These are phyloP conservation scores for Nigrospora osmanthi DNA, from an alignment of 2,329 filamentous ascomycete species.

Conservation along the genomic window DNA sequence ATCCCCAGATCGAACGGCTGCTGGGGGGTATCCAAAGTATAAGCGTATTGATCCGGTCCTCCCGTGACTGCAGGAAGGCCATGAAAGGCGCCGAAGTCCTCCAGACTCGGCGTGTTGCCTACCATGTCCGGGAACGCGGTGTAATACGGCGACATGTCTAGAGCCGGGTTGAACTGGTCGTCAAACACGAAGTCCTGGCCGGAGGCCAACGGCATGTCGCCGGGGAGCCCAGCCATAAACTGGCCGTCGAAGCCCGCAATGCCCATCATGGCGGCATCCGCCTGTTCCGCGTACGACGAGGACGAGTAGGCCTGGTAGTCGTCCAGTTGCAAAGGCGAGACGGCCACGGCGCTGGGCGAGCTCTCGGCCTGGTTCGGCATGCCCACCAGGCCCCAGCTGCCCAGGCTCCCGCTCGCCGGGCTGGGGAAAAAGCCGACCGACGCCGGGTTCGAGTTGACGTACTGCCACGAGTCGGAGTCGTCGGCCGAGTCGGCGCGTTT, in stretches of 20 bases:
- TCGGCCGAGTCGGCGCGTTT: constrained; percentile 19
- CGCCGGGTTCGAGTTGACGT: constrained; percentile 21
- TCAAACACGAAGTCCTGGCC: constrained; percentile 31
- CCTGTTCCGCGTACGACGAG: constrained; percentile 22
- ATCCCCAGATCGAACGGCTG: constrained; percentile 27
- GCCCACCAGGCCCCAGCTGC: constrained; percentile 38
- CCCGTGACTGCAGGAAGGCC: no score
- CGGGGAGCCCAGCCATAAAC: constrained; percentile 18
- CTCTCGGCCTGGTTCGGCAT: constrained; percentile 22
- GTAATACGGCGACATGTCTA: constrained; percentile 15
- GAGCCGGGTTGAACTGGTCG: constrained; percentile 14
- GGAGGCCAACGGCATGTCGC: constrained; percentile 23
- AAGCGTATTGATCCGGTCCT: no score
- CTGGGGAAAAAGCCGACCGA: constrained; percentile 37
- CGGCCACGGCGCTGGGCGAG: constrained; percentile 19
- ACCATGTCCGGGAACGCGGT: constrained; percentile 20
- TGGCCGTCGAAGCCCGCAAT: constrained; percentile 17
- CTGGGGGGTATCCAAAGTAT: constrained; percentile 19
- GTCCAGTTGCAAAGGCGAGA: constrained; percentile 35
- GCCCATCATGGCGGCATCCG: constrained; percentile 21
- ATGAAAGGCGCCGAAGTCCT: constrained; percentile 18
- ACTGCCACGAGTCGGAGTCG: constrained; percentile 23
- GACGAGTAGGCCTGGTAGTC: constrained; percentile 22
- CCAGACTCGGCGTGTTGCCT: constrained; percentile 13
- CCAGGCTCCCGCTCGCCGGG: constrained; percentile 38